Percentiles rank a stretch among this genome's conserved stretches.
phyloP scores from a whole-genome alignment of 208 protist species.

The Trypanosoma brucei region DNA sequence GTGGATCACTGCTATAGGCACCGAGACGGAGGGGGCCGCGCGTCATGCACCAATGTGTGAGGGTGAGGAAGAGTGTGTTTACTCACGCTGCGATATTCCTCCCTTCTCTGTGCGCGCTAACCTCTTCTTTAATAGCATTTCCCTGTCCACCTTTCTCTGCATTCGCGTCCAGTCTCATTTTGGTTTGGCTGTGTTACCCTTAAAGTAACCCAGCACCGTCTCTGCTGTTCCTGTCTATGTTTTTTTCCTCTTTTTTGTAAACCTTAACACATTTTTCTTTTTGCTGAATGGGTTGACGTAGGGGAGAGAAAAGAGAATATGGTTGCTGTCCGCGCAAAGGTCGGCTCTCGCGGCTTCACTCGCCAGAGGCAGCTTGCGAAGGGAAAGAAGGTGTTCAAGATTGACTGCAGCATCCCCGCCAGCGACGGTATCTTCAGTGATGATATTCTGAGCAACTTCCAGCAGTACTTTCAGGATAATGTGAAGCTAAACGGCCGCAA shows the following conservation, averaged over 20 bases:
- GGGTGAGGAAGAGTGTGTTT: too few species aligned
- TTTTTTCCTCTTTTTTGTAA: slow-evolving; percentile 12
- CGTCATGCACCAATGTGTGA: too few species aligned
- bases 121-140: too few species aligned
- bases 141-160: too few species aligned
- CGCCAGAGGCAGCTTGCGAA: slow-evolving; percentile 84
- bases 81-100: too few species aligned
- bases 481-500: slow-evolving; percentile 98
- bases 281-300: background rate
- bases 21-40: too few species aligned
- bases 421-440: slow-evolving; percentile 69
- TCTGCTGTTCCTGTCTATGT: background rate
- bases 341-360: slow-evolving; percentile 77
- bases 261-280: slow-evolving; percentile 6
- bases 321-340: slow-evolving; percentile 90
- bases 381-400: slow-evolving; percentile 88
- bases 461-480: slow-evolving; percentile 96
- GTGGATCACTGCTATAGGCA: too few species aligned
- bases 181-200: background rate
- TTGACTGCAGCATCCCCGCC: slow-evolving; percentile 51
- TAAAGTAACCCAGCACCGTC: background rate
- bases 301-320: slow-evolving; percentile 32
- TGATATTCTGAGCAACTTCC: slow-evolving; percentile 84
- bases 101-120: too few species aligned
- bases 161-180: too few species aligned